These are phyloP conservation scores for Halocafeteria seosinensis DNA, from an alignment of 108 stramenopile species.

Conservation along the genomic window DNA sequence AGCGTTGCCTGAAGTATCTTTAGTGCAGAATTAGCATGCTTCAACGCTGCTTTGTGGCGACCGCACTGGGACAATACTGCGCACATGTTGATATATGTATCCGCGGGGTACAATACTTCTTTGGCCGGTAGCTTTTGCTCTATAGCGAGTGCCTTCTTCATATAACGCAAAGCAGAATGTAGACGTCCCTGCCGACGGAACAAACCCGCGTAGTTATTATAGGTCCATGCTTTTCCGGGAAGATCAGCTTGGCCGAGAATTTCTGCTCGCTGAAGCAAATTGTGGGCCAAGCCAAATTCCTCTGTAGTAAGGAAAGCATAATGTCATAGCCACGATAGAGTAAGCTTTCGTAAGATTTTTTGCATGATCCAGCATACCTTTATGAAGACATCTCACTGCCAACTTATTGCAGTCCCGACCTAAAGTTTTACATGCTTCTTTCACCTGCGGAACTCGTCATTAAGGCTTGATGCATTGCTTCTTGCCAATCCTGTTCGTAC, in stretches of 20 bases:
- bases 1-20: constrained; percentile 34
- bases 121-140: constrained; percentile 38
- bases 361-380: constrained; percentile 11
- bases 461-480: background rate
- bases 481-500: background rate
- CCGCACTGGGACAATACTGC: constrained; percentile 37
- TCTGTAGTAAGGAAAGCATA: too few species aligned
- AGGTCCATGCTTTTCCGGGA: constrained; percentile 35
- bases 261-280: constrained; percentile 48
- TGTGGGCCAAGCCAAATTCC: constrained; percentile 46
- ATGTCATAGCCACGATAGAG: background rate
- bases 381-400: constrained; percentile 51
- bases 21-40: constrained; percentile 42
- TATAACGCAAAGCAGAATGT: constrained; percentile 40
- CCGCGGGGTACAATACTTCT: constrained; percentile 41
- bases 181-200: constrained; percentile 43
- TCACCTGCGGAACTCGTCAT: constrained; percentile 11
- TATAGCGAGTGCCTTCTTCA: constrained; percentile 43
- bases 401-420: constrained; percentile 51
- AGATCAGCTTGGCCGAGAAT: constrained; percentile 45
- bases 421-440: constrained; percentile 44
- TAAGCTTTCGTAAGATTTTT: background rate
- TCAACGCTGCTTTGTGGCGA: constrained; percentile 24
- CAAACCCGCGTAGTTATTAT: constrained; percentile 48
- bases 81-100: constrained; percentile 49